A percentile compares a stretch with the other conserved stretches of the same genome.
Evolutionary conservation across 306 rosid species (phyloP).

Genomic region (Medicago arabica): DNA sequence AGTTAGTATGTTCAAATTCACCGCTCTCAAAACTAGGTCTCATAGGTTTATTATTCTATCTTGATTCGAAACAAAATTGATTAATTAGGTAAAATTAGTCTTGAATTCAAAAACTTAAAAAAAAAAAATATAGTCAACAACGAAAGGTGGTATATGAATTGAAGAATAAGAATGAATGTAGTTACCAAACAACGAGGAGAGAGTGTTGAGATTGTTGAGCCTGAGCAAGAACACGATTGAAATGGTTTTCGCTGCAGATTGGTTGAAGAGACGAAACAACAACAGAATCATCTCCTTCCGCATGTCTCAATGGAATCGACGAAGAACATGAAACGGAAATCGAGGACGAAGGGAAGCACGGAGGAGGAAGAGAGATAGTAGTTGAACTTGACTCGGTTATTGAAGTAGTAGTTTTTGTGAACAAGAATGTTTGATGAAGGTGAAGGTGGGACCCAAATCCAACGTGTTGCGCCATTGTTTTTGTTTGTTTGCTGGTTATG

Average conservation of each 20-base stretch:
- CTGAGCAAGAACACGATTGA: conserved; percentile 15
- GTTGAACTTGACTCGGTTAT: neutral
- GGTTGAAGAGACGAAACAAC: conserved; percentile 9
- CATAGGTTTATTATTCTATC: too few relatives aligned
- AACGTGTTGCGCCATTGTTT: conserved; percentile 10
- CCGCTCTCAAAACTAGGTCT: too few relatives aligned
- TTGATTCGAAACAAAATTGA: too few relatives aligned
- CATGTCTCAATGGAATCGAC: conserved; percentile 11
- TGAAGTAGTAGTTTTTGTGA: neutral
- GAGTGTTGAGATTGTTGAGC: conserved; percentile 5
- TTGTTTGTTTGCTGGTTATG: neutral
- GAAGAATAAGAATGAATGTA: too few relatives aligned
- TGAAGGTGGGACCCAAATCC: neutral
- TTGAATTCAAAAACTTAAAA: neutral
- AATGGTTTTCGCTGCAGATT: conserved; percentile 21
- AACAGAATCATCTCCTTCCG: neutral
- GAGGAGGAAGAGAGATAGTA: neutral
- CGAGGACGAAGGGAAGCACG: neutral
- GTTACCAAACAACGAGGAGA: conserved; percentile 37
- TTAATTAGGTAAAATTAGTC: too few relatives aligned
- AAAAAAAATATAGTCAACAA: neutral
- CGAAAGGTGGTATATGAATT: too few relatives aligned
- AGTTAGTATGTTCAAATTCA: too few relatives aligned
- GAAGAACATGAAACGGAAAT: conserved; percentile 7
- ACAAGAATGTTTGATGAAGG: neutral